Percentiles rank a stretch among this genome's conserved stretches.
Conservation (phyloP, 2,329 filamentous ascomycete species). For the Fusarium sp. region DNA sequence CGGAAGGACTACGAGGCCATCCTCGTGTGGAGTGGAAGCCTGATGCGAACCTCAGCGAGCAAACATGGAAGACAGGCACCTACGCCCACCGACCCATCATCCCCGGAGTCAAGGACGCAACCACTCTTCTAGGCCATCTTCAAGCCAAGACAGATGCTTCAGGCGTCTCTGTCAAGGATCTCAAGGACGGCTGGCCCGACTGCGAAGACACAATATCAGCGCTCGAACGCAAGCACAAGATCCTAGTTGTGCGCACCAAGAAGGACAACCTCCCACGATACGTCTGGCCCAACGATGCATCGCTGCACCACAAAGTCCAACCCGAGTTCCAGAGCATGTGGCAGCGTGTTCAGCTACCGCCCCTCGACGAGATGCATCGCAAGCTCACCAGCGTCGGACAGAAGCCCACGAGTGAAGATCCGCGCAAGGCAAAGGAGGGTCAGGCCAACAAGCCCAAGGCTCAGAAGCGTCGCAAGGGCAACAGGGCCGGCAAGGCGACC, state of each 20-base stretch:
- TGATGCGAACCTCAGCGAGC: constrained; percentile 69
- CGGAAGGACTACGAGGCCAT: constrained; percentile 74
- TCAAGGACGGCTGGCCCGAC: constrained; percentile 95
- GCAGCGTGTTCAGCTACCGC: constrained; percentile 82
- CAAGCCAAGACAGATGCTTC: constrained; percentile 84
- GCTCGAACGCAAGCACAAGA: constrained; percentile 80
- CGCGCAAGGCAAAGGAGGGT: constrained; percentile 57
- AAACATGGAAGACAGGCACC: constrained; percentile 75
- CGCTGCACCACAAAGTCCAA: constrained; percentile 80
- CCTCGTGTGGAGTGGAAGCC: constrained; percentile 68
- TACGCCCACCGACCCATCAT: constrained; percentile 88
- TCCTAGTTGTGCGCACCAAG: constrained; percentile 89
- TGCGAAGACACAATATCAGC: constrained; percentile 82
- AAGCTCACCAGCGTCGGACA: constrained; percentile 82
- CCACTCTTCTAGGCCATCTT: constrained; percentile 82
- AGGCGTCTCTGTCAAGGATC: constrained; percentile 85
- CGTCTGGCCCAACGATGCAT: constrained; percentile 90
- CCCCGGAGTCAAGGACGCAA: constrained; percentile 78
- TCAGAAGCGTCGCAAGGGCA: constrained; percentile 74
- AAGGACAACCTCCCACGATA: constrained; percentile 89
- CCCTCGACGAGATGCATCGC: constrained; percentile 78
- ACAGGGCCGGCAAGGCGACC: constrained; percentile 82
- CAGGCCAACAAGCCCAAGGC: constrained; percentile 72
- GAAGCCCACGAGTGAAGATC: constrained; percentile 86
- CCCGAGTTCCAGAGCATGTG: constrained; percentile 86